phyloP scores from a whole-genome alignment of 2,329 filamentous ascomycete species.

The Chaetomiaceae sp. region DNA sequence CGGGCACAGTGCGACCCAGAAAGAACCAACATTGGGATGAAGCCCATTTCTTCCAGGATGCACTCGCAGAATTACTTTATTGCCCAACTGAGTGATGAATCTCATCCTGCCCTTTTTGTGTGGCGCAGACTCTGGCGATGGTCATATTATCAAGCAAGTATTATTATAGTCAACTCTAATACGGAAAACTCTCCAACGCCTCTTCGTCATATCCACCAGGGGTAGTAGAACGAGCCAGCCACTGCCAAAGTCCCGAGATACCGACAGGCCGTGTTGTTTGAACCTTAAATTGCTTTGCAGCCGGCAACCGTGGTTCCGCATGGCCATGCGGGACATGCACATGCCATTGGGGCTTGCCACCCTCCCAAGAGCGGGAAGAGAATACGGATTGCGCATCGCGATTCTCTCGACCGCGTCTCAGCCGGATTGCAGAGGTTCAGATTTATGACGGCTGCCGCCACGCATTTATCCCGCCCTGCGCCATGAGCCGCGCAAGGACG shows the following conservation, averaged over 20 bases:
- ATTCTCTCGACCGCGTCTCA: conserved; percentile 14
- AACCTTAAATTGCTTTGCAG: conserved; percentile 6
- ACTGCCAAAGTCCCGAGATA: background rate
- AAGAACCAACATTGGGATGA: too few species aligned
- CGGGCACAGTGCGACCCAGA: too few species aligned
- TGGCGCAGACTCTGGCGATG: too few species aligned
- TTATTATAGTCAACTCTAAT: too few species aligned
- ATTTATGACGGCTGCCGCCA: background rate
- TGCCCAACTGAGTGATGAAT: background rate
- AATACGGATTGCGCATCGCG: background rate
- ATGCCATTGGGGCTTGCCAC: background rate
- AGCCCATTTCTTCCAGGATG: too few species aligned
- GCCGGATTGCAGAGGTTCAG: conserved; percentile 4
- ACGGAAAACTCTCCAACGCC: too few species aligned
- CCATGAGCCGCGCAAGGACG: background rate
- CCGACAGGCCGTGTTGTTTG: background rate
- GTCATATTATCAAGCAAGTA: too few species aligned
- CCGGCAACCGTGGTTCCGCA: conserved; percentile 8
- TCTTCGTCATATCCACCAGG: background rate
- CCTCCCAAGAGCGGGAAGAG: background rate
- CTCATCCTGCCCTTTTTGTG: too few species aligned
- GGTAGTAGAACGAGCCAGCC: background rate
- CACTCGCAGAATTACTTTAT: background rate
- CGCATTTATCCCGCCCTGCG: background rate
- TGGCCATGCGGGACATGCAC: conserved; percentile 4